Conservation (phyloP, 2,329 filamentous ascomycete genomes). For the Zelopaecilomyces penicillatus region DNA sequence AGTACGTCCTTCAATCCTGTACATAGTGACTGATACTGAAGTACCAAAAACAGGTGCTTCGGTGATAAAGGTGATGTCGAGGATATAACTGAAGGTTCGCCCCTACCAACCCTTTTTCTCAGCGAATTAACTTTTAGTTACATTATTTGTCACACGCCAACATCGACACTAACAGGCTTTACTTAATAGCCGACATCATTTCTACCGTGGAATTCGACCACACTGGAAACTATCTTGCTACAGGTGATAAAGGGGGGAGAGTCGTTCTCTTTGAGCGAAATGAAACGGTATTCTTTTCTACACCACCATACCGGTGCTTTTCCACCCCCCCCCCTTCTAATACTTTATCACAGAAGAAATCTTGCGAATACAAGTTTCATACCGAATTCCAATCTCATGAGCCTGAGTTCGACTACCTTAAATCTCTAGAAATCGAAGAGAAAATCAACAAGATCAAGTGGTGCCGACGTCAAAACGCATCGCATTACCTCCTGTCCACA, state of each 20-base stretch:
- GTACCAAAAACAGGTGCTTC: constrained; percentile 65
- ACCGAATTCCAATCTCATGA: constrained; percentile 99
- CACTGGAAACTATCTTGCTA: constrained; percentile 81
- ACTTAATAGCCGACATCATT: constrained; percentile 73
- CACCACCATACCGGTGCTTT: too few species aligned
- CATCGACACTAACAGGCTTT: constrained; percentile 6
- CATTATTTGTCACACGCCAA: constrained; percentile 17
- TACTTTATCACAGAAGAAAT: constrained; percentile 71
- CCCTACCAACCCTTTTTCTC: constrained; percentile 8
- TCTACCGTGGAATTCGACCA: constrained; percentile 88
- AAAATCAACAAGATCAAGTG: constrained; percentile 99
- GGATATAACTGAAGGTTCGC: constrained; percentile 88
- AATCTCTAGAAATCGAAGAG: constrained; percentile 98
- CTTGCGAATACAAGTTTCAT: constrained; percentile 99
- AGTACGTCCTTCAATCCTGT: constrained; percentile 53
- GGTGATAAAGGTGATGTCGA: constrained; percentile 99
- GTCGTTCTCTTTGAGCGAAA: constrained; percentile 88
- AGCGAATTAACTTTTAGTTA: constrained; percentile 14
- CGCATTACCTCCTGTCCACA: constrained; percentile 94
- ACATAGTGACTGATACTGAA: constrained; percentile 17
- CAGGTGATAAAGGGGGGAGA: constrained; percentile 80
- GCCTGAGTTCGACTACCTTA: constrained; percentile 98
- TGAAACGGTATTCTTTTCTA: constrained; percentile 69
- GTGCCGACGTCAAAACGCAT: constrained; percentile 96
- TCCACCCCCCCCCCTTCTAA: constrained; percentile 21